Evolutionary conservation across 2,329 filamentous ascomycete genomes (phyloP).

Genomic region (Colletotrichum orchidophilum): DNA sequence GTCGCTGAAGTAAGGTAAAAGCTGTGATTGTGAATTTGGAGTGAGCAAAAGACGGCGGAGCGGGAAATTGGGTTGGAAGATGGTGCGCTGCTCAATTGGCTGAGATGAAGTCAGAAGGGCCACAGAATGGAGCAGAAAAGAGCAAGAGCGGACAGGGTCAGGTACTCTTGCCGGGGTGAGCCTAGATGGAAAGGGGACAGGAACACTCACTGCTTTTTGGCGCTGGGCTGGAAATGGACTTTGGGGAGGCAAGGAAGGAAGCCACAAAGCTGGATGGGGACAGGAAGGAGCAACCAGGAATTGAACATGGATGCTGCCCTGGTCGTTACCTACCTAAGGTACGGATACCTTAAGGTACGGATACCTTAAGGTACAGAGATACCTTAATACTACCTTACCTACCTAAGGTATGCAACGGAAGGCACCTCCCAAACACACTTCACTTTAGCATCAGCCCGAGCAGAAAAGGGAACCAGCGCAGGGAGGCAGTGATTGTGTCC

Average conservation of each 20-base stretch:
- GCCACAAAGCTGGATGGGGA: background rate
- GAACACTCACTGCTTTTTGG: background rate
- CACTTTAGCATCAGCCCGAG: background rate
- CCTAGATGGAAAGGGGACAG: background rate
- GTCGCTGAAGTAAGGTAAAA: background rate
- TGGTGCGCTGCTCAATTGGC: slow-evolving; percentile 23
- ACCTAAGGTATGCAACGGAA: no score
- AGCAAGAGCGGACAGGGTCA: slow-evolving; percentile 18
- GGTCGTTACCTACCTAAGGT: background rate
- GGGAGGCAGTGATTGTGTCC: background rate
- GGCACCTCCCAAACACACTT: no score
- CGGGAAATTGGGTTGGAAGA: slow-evolving; percentile 29
- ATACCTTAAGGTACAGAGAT: no score
- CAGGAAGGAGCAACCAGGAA: background rate
- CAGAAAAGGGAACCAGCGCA: background rate
- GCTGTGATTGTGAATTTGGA: background rate
- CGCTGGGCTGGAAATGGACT: background rate
- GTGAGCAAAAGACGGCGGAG: slow-evolving; percentile 1
- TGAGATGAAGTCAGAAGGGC: slow-evolving; percentile 27
- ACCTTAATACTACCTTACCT: no score
- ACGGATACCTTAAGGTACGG: no score
- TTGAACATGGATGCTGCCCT: background rate
- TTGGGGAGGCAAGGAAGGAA: background rate
- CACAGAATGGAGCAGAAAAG: slow-evolving; percentile 4
- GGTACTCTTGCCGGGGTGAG: background rate